Evolutionary conservation across 1,139 yeast genomes (phyloP).

Genomic region (Meyerozyma smithsonii): DNA sequence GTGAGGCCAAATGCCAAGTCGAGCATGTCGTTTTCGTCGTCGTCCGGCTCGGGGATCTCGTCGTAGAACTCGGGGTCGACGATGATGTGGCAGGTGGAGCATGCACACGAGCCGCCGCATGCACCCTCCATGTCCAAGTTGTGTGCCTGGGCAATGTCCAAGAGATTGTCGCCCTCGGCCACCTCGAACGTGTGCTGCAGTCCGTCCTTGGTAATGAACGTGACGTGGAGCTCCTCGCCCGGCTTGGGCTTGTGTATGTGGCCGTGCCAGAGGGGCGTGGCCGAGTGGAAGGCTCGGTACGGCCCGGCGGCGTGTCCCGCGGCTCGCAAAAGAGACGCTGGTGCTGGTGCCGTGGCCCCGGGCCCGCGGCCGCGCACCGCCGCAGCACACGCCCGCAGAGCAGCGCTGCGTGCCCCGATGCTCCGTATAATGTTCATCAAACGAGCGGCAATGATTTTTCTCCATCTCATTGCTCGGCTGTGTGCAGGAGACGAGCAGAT

Average conservation of each 20-base stretch:
- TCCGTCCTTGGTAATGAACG: conserved; percentile 92
- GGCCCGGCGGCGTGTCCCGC: not conserved
- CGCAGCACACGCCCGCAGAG: not conserved
- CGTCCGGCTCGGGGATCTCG: conserved; percentile 88
- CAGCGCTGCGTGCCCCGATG: not conserved
- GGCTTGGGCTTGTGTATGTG: conserved; percentile 86
- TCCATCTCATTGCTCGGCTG: not conserved
- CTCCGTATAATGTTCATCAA: not conserved
- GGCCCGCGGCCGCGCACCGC: no score
- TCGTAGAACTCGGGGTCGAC: conserved; percentile 95
- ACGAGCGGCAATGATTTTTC: not conserved
- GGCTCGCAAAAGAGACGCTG: no score
- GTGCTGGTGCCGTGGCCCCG: no score
- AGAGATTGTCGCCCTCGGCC: conserved; percentile 84
- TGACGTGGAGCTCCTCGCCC: conserved; percentile 87
- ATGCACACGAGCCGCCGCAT: conserved; percentile 98
- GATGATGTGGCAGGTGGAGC: conserved; percentile 95
- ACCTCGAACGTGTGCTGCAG: conserved; percentile 76
- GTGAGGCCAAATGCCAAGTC: conserved; percentile 96
- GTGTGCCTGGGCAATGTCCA: conserved; percentile 93
- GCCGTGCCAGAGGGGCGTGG: conserved; percentile 51
- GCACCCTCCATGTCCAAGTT: conserved; percentile 97
- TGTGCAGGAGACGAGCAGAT: not conserved
- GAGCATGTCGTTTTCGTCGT: conserved; percentile 97
- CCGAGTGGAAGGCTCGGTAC: conserved; percentile 16